Evolutionary conservation across 2,329 filamentous ascomycete genomes (phyloP).

Genomic region (Talaromyces sp.): DNA sequence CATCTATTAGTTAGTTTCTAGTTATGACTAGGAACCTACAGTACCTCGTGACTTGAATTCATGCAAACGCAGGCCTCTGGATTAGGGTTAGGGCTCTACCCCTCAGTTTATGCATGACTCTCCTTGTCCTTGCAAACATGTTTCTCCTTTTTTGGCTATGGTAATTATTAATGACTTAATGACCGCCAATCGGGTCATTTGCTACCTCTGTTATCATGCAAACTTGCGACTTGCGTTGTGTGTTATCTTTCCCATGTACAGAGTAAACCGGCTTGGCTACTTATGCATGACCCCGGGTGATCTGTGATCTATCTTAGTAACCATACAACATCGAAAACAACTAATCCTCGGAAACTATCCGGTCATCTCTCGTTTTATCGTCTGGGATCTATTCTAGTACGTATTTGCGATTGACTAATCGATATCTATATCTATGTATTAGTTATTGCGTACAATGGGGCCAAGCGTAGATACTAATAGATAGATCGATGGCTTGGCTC

Average conservation of each 20-base stretch:
- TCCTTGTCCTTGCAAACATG: not conserved
- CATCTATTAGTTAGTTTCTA: not conserved
- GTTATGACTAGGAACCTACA: not conserved
- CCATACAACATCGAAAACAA: too few relatives aligned
- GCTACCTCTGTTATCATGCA: not conserved
- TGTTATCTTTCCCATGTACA: too few relatives aligned
- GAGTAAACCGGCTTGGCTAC: too few relatives aligned
- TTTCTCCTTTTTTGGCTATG: not conserved
- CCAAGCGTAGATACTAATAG: not conserved
- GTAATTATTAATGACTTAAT: not conserved
- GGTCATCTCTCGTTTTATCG: not conserved
- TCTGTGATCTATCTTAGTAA: not conserved
- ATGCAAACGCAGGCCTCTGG: not conserved
- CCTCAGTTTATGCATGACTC: not conserved
- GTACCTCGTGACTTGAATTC: not conserved
- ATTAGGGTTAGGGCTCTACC: not conserved
- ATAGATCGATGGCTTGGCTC: not conserved
- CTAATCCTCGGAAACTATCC: not conserved
- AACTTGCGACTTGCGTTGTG: too few relatives aligned
- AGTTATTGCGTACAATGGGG: too few relatives aligned
- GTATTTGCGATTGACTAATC: too few relatives aligned
- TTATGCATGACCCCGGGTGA: not conserved
- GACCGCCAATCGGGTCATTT: too few relatives aligned
- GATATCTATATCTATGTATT: too few relatives aligned
- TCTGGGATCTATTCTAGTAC: too few relatives aligned